phyloP scores from a whole-genome alignment of 1,284 basidiomycete genomes.

The Puccinia horiana region DNA sequence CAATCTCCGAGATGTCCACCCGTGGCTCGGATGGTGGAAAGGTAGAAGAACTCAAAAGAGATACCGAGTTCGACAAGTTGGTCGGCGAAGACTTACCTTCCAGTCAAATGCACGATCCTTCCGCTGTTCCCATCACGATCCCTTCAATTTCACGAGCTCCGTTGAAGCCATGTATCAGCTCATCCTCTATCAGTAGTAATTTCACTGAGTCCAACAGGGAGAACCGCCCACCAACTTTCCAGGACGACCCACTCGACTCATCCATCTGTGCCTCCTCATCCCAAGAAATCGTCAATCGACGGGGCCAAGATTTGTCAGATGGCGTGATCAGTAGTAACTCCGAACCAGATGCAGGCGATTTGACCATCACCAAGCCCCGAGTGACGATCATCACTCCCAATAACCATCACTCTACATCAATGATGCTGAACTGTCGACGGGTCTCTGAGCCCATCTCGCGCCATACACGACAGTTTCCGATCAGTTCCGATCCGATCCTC shows the following conservation, averaged over 20 bases:
- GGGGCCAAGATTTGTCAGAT: background rate
- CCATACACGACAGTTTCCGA: background rate
- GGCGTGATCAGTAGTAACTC: slow-evolving; percentile 11
- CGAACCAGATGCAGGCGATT: background rate
- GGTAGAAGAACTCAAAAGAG: background rate
- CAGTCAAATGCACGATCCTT: slow-evolving; percentile 41
- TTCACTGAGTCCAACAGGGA: slow-evolving; percentile 4
- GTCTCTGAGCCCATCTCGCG: slow-evolving; percentile 35
- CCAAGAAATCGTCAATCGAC: slow-evolving; percentile 4
- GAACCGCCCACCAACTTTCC: background rate
- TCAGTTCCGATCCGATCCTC: slow-evolving; percentile 41
- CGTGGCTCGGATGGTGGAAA: background rate
- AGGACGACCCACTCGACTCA: background rate
- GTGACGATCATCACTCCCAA: slow-evolving; percentile 35
- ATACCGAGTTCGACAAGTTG: slow-evolving; percentile 19
- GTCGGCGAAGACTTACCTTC: slow-evolving; percentile 32
- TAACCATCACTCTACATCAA: background rate
- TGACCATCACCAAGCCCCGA: background rate
- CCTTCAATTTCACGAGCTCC: background rate
- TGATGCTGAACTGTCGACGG: background rate
- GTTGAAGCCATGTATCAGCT: background rate
- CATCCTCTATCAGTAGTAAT: slow-evolving; percentile 14
- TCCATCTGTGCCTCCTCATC: slow-evolving; percentile 20
- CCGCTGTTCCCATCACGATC: background rate
- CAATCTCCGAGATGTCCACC: slow-evolving; percentile 24